Base-by-base conservation (phyloP, 1,139 yeast genomes). In the Nakaseomyces nivariensis region DNA sequence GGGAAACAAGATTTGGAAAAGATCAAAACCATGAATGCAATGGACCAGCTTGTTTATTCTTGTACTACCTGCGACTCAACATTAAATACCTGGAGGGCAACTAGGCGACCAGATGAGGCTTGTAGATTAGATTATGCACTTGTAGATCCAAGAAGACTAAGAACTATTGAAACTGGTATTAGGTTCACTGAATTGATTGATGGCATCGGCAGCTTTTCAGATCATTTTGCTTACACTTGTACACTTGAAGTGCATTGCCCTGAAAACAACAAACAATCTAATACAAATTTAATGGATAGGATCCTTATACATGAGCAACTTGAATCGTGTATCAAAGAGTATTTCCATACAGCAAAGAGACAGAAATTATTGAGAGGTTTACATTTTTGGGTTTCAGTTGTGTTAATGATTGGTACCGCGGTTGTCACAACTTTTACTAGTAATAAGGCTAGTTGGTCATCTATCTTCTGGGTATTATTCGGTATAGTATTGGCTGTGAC, bases 61-160 rank as follows among this genome's bases (percentile, higher is more conserved):
- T 97, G 96, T 0, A 79, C 85, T 4, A 94, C 99, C 0, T 89
- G 97, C 66, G 96, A 92, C 63, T 85, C 96, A 1, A 74, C 73
- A 36, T 69, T 90, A 50, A 92, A 92, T 63, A 85, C 96, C 2
- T 94, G 96, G 96, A 75, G 97, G 56, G 75, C 78, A 0, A 54
- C 68, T 22, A 71, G 88, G 47, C 68, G 75, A 26, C 75, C 76
- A 0, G 74, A 78, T 54, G 94, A 88, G 56, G 98, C 98, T 1
- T 85, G 94, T 60, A 73, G 99, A 46, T 72, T 92, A 49, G 99
- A 94, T 63, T 92, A 92, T 64, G 94, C 96, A 0, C 74, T 92
- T 53, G 78, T 86, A 48, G 95, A 87, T 61, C 67, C 77, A 1
- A 59, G 66, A 0, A 70, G 69, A 46, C 70, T 89, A 25, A 63